Base-by-base conservation (phyloP, 768 basidiomycete genomes). In the Termitomyces sp. region DNA sequence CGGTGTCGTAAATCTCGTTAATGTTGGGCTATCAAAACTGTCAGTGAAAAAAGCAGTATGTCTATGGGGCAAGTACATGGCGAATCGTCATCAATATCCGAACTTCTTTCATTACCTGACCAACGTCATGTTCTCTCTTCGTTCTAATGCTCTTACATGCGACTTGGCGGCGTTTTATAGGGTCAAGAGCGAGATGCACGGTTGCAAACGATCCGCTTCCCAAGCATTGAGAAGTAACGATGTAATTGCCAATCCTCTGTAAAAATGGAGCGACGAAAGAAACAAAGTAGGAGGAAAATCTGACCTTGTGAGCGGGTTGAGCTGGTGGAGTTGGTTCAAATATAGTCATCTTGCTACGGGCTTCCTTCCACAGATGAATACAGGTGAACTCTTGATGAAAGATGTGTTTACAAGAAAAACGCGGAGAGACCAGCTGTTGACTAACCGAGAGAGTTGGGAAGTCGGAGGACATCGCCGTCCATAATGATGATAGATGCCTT, bases 131-230 rank as follows among this genome's bases (percentile, higher is more conserved):
- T 22, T 80, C 81, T 53, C 79, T 81, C 68, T 83, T 84, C 1
- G 76, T 80, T 62, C 81, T 83, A 65, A 93, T 88, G 57, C 84
- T 90, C 69, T 93, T 93, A 69, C 90, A 92, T 22, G 91, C 91
- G 28, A 90, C 88, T 71, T 93, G 91, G 45, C 83, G 79, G 62
- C 83, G 79, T 47, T 76, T 81, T 9, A 71, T 68, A 10, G 77
- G 81, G 65, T 90, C 88, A 57, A 90, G 75, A 18, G 90, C 89
- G 24, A 93, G 79, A 64, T 91, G 86, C 1, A 93, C 91, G 1
- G 85, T 87, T 0, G 90, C 91, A 69, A 92, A 93, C 42, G 87
- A 87, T 5, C 91, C 91, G 24, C 82, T 85, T 42, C 91, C 91
- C 13, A 93, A 79, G 62, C 85, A 88, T 59, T 92, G 88, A 4